Conservation (phyloP, 2,329 filamentous ascomycete genomes). For the Botrytis cinerea region DNA sequence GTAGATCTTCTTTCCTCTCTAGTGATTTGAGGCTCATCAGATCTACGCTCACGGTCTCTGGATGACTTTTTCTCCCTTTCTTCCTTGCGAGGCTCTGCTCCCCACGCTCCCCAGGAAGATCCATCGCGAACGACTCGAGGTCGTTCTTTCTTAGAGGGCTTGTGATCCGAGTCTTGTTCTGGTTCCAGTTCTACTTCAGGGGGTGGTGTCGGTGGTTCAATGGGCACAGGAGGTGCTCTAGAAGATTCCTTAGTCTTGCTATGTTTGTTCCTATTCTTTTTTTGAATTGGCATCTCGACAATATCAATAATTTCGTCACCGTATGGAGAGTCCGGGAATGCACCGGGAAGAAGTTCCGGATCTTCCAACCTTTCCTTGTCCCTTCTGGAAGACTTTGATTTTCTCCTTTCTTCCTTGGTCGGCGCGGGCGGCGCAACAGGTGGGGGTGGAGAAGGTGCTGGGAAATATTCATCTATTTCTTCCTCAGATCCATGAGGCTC, state of each 20-base stretch:
- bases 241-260: slow-evolving; percentile 40
- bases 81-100: slow-evolving; percentile 50
- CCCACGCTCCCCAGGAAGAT: slow-evolving; percentile 76
- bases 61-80: slow-evolving; percentile 44
- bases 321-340: slow-evolving; percentile 5
- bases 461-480: slow-evolving; percentile 19
- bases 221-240: slow-evolving; percentile 42
- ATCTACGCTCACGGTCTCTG: slow-evolving; percentile 39
- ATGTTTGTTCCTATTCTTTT: slow-evolving; percentile 46
- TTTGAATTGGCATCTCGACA: slow-evolving; percentile 51
- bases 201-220: slow-evolving; percentile 43
- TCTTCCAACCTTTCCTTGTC: slow-evolving; percentile 14
- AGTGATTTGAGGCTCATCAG: slow-evolving; percentile 19
- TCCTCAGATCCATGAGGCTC: slow-evolving; percentile 27
- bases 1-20: slow-evolving; percentile 43
- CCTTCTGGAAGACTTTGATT: slow-evolving; percentile 7
- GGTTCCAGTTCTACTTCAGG: slow-evolving; percentile 42
- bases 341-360: slow-evolving; percentile 11
- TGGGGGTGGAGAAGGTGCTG: slow-evolving; percentile 43
- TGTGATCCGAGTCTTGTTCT: slow-evolving; percentile 53
- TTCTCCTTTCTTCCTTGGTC: slow-evolving; percentile 19
- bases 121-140: slow-evolving; percentile 70
- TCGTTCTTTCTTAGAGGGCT: slow-evolving; percentile 72
- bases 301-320: slow-evolving; percentile 43
- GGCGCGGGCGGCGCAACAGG: slow-evolving; percentile 26